phyloP scores from a whole-genome alignment of 352 stramenopile species.

The Globisporangium paroecandrum region DNA sequence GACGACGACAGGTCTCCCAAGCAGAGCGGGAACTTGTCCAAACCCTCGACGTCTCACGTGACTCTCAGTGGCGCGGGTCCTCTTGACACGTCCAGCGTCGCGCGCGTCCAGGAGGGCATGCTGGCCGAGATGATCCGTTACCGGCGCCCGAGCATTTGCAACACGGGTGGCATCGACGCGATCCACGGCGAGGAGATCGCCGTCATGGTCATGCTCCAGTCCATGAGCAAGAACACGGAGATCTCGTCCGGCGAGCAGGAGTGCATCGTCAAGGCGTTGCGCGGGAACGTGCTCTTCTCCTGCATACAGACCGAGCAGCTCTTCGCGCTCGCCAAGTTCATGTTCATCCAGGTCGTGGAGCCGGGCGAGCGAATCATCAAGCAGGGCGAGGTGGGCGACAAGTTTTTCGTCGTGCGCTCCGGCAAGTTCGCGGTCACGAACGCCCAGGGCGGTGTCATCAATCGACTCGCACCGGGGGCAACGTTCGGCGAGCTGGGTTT shows the following conservation, averaged over 20 bases:
- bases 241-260: slow-evolving; percentile 34
- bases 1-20: neutral
- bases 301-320: slow-evolving; percentile 75
- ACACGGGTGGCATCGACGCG: slow-evolving; percentile 25
- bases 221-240: slow-evolving; percentile 23
- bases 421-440: slow-evolving; percentile 50
- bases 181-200: slow-evolving; percentile 33
- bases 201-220: slow-evolving; percentile 24
- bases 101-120: slow-evolving; percentile 39
- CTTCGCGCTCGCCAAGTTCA: slow-evolving; percentile 58
- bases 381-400: slow-evolving; percentile 75
- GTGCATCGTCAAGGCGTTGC: slow-evolving; percentile 53
- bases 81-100: slow-evolving; percentile 32
- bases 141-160: slow-evolving; percentile 39
- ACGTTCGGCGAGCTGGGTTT: slow-evolving; percentile 59
- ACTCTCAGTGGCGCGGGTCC: too few relatives aligned
- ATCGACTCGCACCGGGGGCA: slow-evolving; percentile 29
- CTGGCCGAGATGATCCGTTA: slow-evolving; percentile 46
- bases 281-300: slow-evolving; percentile 77
- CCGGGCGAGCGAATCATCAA: slow-evolving; percentile 71
- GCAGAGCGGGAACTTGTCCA: neutral
- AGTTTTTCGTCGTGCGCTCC: slow-evolving; percentile 67
- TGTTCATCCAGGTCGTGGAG: slow-evolving; percentile 75
- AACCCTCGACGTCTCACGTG: neutral
- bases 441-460: slow-evolving; percentile 38